A percentile compares a stretch with the other conserved stretches of the same genome.
Conservation (phyloP, 805 yeast genomes). For the Huiozyma sinensis region DNA sequence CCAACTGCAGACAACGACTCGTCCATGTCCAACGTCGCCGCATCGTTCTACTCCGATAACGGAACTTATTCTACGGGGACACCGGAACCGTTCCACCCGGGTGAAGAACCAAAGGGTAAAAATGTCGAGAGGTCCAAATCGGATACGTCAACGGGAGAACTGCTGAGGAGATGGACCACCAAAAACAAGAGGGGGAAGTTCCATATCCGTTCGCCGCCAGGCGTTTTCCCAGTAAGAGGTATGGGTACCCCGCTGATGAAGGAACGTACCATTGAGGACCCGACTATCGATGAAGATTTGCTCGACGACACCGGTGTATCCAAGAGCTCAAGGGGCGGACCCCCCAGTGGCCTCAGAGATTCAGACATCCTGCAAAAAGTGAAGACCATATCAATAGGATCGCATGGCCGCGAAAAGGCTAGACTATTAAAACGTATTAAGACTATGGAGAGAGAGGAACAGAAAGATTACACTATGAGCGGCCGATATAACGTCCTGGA, state of each 20-base stretch:
- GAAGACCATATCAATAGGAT: background rate
- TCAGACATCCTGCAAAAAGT: background rate
- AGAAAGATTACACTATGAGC: constrained; percentile 15
- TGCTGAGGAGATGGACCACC: constrained; percentile 1
- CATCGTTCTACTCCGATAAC: constrained; percentile 2
- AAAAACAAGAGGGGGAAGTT: constrained; percentile 1
- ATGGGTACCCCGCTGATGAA: constrained; percentile 56
- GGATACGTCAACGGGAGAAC: background rate
- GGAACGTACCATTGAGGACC: constrained; percentile 49
- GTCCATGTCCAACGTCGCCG: constrained; percentile 1
- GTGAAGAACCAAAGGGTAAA: no score
- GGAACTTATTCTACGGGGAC: background rate
- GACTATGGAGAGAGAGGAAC: constrained; percentile 19
- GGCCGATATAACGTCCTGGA: constrained; percentile 27
- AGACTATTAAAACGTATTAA: constrained; percentile 6
- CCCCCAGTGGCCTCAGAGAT: background rate
- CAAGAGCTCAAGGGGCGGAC: background rate
- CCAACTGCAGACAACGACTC: background rate
- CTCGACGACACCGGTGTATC: background rate
- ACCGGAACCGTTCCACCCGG: background rate
- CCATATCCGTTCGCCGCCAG: constrained; percentile 47
- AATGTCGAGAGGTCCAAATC: background rate
- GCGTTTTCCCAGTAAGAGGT: constrained; percentile 71
- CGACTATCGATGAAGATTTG: constrained; percentile 6
- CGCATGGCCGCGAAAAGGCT: background rate